phyloP scores from a whole-genome alignment of 1,284 basidiomycete species.

The Rugiboletus extremiorientalis region DNA sequence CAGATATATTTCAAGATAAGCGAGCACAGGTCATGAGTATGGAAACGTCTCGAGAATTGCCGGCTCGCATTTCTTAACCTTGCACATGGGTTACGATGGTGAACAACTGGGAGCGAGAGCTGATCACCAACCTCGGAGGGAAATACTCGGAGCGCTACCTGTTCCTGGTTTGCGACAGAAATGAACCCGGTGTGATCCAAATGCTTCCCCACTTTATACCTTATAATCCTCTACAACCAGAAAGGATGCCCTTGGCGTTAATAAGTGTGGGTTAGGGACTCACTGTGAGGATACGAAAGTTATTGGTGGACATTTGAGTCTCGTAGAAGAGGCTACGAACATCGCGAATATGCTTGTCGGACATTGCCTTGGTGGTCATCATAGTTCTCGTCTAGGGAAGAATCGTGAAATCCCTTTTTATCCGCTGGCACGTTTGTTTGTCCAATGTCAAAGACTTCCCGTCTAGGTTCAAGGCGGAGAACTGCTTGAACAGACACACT shows the following conservation, averaged over 20 bases:
- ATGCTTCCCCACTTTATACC: not conserved
- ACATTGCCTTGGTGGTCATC: conserved; percentile 8
- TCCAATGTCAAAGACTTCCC: conserved; percentile 1
- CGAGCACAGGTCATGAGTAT: conserved; percentile 19
- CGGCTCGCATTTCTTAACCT: conserved; percentile 16
- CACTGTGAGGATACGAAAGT: conserved; percentile 9
- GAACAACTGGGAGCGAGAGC: not conserved
- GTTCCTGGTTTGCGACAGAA: conserved; percentile 14
- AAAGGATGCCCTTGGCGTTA: not conserved
- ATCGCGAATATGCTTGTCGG: not conserved
- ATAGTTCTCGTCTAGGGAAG: not conserved
- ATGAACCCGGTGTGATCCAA: not conserved
- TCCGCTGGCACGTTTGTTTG: conserved; percentile 6
- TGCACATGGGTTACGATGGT: not conserved
- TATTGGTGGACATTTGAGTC: not conserved
- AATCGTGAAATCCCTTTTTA: conserved; percentile 1
- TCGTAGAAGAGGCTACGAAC: not conserved
- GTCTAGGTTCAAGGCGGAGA: conserved; percentile 1
- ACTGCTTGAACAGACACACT: not conserved
- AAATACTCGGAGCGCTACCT: conserved; percentile 7
- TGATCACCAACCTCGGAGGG: conserved; percentile 14
- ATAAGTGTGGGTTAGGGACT: not conserved
- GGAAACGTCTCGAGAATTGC: conserved; percentile 14
- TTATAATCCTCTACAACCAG: conserved; percentile 2
- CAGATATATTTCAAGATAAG: conserved; percentile 22